These are phyloP conservation scores for Nicotiana knightiana DNA, from an alignment of 257 asterid genomes.

Conservation along the genomic window DNA sequence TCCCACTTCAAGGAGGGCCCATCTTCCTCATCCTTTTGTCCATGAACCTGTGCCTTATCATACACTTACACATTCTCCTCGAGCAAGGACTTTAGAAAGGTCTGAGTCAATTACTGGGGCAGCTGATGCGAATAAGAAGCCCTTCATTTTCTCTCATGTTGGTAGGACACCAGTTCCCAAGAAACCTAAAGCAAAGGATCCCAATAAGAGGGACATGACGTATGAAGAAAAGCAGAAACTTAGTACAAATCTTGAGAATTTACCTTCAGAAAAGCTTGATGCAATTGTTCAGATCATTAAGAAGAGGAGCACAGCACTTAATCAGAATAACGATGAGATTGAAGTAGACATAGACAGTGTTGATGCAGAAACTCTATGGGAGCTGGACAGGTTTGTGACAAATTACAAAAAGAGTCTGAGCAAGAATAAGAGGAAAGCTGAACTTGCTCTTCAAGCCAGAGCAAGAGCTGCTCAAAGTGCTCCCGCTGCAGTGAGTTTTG, in stretches of 20 bases:
- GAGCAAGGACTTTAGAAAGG: slow-evolving; percentile 35
- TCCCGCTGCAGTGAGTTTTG: slow-evolving; percentile 11
- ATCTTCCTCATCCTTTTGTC: slow-evolving; percentile 20
- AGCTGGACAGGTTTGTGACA: slow-evolving; percentile 88
- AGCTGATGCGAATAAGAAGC: slow-evolving; percentile 34
- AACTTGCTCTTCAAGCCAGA: slow-evolving; percentile 27
- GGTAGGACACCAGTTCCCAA: slow-evolving; percentile 68
- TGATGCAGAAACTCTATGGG: slow-evolving; percentile 94
- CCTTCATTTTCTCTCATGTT: slow-evolving; percentile 33
- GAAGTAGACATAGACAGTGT: slow-evolving; percentile 87
- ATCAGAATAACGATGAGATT: slow-evolving; percentile 74
- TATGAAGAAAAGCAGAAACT: slow-evolving; percentile 84
- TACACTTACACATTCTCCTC: slow-evolving; percentile 19
- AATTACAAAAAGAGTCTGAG: slow-evolving; percentile 81
- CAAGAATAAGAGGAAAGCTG: slow-evolving; percentile 67
- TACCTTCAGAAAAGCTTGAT: slow-evolving; percentile 82
- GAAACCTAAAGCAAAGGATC: slow-evolving; percentile 94
- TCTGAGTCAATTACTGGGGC: slow-evolving; percentile 37
- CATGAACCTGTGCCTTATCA: not conserved
- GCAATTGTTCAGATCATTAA: slow-evolving; percentile 77
- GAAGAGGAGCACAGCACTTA: slow-evolving; percentile 61
- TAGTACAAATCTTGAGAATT: slow-evolving; percentile 66
- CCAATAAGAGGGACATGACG: slow-evolving; percentile 82
- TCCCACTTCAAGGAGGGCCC: slow-evolving; percentile 45
- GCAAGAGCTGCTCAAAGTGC: not conserved